Percentiles rank a stretch among this genome's conserved stretches.
These are phyloP conservation scores for Evansstolkia leycettana DNA, from an alignment of 495 filamentous ascomycete genomes.

Conservation along the genomic window DNA sequence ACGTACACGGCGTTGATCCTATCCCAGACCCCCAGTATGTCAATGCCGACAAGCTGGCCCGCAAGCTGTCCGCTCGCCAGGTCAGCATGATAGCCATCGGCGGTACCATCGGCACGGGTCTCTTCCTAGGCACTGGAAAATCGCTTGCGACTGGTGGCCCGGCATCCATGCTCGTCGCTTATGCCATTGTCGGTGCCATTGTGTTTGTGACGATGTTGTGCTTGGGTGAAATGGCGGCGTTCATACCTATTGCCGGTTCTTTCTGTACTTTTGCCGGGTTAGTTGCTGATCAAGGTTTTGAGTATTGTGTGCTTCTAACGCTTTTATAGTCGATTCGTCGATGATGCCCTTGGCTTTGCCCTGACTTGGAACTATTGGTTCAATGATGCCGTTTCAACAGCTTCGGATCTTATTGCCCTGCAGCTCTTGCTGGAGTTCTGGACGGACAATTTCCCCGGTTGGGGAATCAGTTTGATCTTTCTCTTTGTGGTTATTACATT, in stretches of 20 bases:
- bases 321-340: slow-evolving; percentile 37
- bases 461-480: slow-evolving; percentile 41
- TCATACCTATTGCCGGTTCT: slow-evolving; percentile 36
- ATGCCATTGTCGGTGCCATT: slow-evolving; percentile 34
- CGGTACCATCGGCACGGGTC: slow-evolving; percentile 53
- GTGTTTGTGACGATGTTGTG: slow-evolving; percentile 38
- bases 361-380: slow-evolving; percentile 49
- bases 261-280: slow-evolving; percentile 42
- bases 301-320: slow-evolving; percentile 1
- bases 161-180: slow-evolving; percentile 49
- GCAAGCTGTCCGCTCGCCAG: slow-evolving; percentile 25
- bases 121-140: slow-evolving; percentile 50
- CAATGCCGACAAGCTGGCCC: slow-evolving; percentile 21
- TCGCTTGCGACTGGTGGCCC: slow-evolving; percentile 48
- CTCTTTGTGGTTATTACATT: slow-evolving; percentile 33
- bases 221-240: slow-evolving; percentile 39
- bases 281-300: slow-evolving; percentile 8
- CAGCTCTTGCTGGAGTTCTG: slow-evolving; percentile 41
- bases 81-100: slow-evolving; percentile 38
- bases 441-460: slow-evolving; percentile 39
- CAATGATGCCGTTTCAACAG: slow-evolving; percentile 45
- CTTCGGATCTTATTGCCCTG: slow-evolving; percentile 40
- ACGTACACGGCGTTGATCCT: slow-evolving; percentile 2
- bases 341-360: slow-evolving; percentile 42
- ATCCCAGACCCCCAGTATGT: slow-evolving; percentile 6